Conservation (phyloP, 768 basidiomycete genomes). For the Pisolithus orientalis region DNA sequence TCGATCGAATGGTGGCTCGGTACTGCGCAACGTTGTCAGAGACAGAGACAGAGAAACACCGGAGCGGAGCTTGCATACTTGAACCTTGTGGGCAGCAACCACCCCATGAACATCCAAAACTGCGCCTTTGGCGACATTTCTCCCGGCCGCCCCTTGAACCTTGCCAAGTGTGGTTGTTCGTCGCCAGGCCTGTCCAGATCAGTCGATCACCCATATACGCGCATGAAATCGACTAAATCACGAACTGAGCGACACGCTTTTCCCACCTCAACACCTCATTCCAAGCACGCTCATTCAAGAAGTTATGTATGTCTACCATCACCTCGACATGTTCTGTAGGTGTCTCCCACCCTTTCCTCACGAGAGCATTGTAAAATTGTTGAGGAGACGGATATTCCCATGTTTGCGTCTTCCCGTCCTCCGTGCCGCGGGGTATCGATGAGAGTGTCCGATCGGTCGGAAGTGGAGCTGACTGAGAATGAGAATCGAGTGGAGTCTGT, state of each 20-base stretch:
- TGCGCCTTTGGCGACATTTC: slow-evolving; percentile 93
- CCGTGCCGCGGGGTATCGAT: slow-evolving; percentile 71
- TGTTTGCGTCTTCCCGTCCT: slow-evolving; percentile 21
- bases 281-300: slow-evolving; percentile 96
- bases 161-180: slow-evolving; percentile 67
- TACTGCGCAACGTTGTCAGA: slow-evolving; percentile 38
- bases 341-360: slow-evolving; percentile 95
- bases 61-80: slow-evolving; percentile 48
- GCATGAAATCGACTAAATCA: not conserved
- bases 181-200: slow-evolving; percentile 36
- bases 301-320: slow-evolving; percentile 99
- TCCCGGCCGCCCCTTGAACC: slow-evolving; percentile 87
- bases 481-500: slow-evolving; percentile 48
- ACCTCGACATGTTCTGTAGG: slow-evolving; percentile 93
- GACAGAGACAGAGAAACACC: not conserved
- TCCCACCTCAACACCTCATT: slow-evolving; percentile 93
- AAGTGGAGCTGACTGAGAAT: slow-evolving; percentile 46
- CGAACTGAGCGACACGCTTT: slow-evolving; percentile 38
- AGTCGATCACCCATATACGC: slow-evolving; percentile 1
- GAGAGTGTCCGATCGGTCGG: slow-evolving; percentile 73
- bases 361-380: slow-evolving; percentile 96
- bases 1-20: slow-evolving; percentile 92
- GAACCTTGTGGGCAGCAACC: slow-evolving; percentile 84
- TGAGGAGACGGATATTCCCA: slow-evolving; percentile 99
- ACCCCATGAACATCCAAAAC: slow-evolving; percentile 79